Percentiles rank a stretch among this genome's conserved stretches.
Evolutionary conservation across 805 yeast species (phyloP).

Genomic region (Yamadazyma takamatsuzukensis): DNA sequence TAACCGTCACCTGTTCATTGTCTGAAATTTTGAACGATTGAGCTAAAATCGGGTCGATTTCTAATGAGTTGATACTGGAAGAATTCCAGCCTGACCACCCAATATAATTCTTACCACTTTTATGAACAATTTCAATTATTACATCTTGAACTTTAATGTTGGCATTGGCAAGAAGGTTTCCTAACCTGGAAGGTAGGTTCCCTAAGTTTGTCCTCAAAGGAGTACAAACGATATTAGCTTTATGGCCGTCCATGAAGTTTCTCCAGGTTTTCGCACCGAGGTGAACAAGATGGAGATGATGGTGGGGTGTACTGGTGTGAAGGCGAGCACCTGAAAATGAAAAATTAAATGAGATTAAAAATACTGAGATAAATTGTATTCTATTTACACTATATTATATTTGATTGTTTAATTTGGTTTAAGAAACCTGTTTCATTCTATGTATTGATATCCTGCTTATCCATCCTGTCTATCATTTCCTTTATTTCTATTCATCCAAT

Average conservation of each 20-base stretch:
- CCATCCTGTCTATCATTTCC: neutral
- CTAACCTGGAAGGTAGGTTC: conserved; percentile 49
- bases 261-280: conserved; percentile 11
- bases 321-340: neutral
- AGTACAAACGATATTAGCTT: conserved; percentile 24
- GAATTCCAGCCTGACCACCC: conserved; percentile 69
- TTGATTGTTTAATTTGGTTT: no score
- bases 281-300: neutral
- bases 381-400: no score
- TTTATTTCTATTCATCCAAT: neutral
- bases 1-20: conserved; percentile 33
- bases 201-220: conserved; percentile 47
- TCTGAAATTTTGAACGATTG: conserved; percentile 45
- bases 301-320: neutral
- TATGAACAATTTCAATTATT: conserved; percentile 43
- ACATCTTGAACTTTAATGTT: conserved; percentile 57
- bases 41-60: conserved; percentile 69
- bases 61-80: conserved; percentile 34
- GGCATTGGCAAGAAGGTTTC: conserved; percentile 45
- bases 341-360: neutral
- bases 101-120: conserved; percentile 33
- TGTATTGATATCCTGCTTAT: no score
- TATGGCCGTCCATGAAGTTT: conserved; percentile 33
- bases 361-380: neutral
- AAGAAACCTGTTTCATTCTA: no score